phyloP scores from a whole-genome alignment of 257 asterid species.

The Echites panduratus region DNA sequence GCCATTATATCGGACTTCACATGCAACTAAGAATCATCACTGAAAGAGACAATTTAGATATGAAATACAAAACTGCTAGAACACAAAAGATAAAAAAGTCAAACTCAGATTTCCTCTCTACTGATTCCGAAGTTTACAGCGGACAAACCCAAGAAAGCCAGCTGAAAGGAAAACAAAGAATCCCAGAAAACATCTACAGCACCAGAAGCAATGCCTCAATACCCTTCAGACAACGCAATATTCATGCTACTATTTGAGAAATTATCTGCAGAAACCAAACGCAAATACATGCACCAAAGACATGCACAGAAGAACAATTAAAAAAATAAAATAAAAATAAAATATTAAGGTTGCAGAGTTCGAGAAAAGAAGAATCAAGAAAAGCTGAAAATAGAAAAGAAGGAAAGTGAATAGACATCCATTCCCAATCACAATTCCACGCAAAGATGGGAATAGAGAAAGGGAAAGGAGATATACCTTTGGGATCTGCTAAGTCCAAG shows the following conservation, averaged over 20 bases:
- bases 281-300: not conserved
- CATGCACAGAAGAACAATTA: constrained; percentile 11
- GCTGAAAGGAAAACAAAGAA: constrained; percentile 1
- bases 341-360: not conserved
- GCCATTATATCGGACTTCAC: constrained; percentile 19
- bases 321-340: not conserved
- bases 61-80: not conserved
- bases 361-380: constrained; percentile 1
- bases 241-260: constrained; percentile 4
- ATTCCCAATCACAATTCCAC: constrained; percentile 12
- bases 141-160: constrained; percentile 6
- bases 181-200: not conserved
- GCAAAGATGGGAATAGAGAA: constrained; percentile 2
- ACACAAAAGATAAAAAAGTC: not conserved
- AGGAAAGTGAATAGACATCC: constrained; percentile 5
- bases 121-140: not conserved
- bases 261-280: not conserved
- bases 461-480: constrained; percentile 42
- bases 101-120: constrained; percentile 1
- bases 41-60: constrained; percentile 11
- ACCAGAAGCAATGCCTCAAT: constrained; percentile 7
- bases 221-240: not conserved
- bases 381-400: constrained; percentile 12
- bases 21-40: constrained; percentile 29
- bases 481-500: constrained; percentile 55